Evolutionary conservation across 2,329 filamentous ascomycete genomes (phyloP).

Genomic region (Ophiostoma sp.): DNA sequence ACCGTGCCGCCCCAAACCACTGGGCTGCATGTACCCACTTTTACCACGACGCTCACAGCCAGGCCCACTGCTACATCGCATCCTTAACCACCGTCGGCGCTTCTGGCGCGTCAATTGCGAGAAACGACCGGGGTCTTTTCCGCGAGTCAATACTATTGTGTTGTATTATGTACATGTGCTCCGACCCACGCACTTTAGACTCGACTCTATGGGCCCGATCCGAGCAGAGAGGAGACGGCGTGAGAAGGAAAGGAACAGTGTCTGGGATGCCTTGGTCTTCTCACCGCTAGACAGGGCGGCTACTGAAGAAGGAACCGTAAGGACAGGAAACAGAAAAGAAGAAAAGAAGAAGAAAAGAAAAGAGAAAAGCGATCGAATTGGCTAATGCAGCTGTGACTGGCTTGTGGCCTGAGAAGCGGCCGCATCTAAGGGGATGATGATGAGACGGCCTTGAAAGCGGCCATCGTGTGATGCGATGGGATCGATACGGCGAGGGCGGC

Average conservation of each 20-base stretch:
- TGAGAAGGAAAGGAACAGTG: neutral
- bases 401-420: neutral
- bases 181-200: neutral
- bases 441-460: neutral
- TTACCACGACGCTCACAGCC: neutral
- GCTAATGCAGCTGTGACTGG: neutral
- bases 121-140: neutral
- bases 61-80: neutral
- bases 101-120: slow-evolving; percentile 18
- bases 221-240: too few species aligned
- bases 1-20: neutral
- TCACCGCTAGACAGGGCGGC: slow-evolving; percentile 9
- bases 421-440: neutral
- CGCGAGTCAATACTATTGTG: too few species aligned
- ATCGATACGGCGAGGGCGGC: neutral
- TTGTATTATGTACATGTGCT: neutral
- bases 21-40: neutral
- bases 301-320: too few species aligned
- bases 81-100: slow-evolving; percentile 19
- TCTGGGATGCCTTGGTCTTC: neutral
- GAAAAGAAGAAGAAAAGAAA: neutral
- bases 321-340: neutral
- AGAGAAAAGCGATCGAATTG: neutral
- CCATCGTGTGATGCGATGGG: neutral
- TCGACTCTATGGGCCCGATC: too few species aligned